Evolutionary conservation across 1,284 basidiomycete species (phyloP), one percentile per base, ranked within the genome.

Genomic region (Ganoderma boninense): DNA sequence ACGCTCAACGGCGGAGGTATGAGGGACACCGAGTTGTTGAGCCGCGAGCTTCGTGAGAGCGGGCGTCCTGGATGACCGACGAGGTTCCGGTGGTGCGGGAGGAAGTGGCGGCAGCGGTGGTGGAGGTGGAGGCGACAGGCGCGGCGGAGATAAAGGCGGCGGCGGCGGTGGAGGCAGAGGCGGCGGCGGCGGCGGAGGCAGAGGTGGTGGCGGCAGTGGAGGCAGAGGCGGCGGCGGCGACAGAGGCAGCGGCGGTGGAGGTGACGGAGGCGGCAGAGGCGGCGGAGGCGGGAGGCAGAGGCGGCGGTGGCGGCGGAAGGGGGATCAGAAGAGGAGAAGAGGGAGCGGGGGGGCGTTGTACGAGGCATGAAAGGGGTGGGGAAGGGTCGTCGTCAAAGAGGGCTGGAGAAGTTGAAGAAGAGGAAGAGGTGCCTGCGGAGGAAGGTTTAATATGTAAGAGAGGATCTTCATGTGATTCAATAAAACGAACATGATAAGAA

Each of bases 401-500:
- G 5, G 3, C 6, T 26, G n/a, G 11, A 13, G 16, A 7, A 11
- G n/a, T 4, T n/a, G n/a, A n/a, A 52, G 49, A 23, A 26, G 49
- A n/a, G 5, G 7, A 3, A 18, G 43, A 16, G 16, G 16, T 16
- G 3, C 43, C 43, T 4, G 43, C 43, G 16, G 43, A 13, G 2
- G 10, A 14, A 44, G 43, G 43, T 16, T 18, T 16, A 16, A 52
- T n/a, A 14, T 32, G 26, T 16, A 59, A 10, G 2, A 18, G 14
- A n/a, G 56, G 56, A 18, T 59, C 56, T 20, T 59, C 29, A 8
- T 59, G 56, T 1, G 56, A 72, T 66, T 80, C 77, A 54, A 81
- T 77, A 49, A 82, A 81, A 0, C 67, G 29, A 23, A 81, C 79
- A 54, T 82, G 73, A n/a, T 71, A 72, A 1, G 79, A 79, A 2